Evolutionary conservation across 164 flowering plant genomes (phyloP).

Genomic region (Warburgia ugandensis): DNA sequence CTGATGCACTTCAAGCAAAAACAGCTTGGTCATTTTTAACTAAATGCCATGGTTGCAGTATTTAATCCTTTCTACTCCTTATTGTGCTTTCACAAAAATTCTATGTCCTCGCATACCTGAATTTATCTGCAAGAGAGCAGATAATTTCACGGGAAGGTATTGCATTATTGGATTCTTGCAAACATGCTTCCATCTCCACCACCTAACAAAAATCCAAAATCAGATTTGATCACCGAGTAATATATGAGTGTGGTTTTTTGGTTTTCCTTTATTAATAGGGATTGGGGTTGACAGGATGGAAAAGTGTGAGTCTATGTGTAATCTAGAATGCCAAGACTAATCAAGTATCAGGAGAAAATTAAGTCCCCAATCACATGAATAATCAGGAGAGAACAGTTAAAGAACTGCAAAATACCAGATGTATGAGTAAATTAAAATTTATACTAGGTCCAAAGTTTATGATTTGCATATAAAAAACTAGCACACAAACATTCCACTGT

Average conservation of each 20-base stretch:
- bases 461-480: too few relatives aligned
- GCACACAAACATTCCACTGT: too few relatives aligned
- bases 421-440: too few relatives aligned
- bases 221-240: neutral
- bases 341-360: neutral
- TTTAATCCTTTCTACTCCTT: neutral
- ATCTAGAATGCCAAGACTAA: neutral
- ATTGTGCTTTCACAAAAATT: neutral
- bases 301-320: neutral
- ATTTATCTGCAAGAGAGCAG: slow-evolving; percentile 67
- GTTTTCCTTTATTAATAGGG: too few relatives aligned
- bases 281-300: neutral
- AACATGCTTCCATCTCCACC: slow-evolving; percentile 66
- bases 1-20: slow-evolving; percentile 41
- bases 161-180: slow-evolving; percentile 52
- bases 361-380: neutral
- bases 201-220: slow-evolving; percentile 33
- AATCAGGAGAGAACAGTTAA: too few relatives aligned
- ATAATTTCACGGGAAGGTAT: slow-evolving; percentile 77
- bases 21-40: neutral
- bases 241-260: neutral
- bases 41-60: neutral
- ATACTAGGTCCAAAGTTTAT: too few relatives aligned
- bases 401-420: too few relatives aligned
- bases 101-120: slow-evolving; percentile 42